Evolutionary conservation across 768 basidiomycete species (phyloP), one percentile per base, ranked within the genome.

Genomic region (Udeniomyces megalosporus): DNA sequence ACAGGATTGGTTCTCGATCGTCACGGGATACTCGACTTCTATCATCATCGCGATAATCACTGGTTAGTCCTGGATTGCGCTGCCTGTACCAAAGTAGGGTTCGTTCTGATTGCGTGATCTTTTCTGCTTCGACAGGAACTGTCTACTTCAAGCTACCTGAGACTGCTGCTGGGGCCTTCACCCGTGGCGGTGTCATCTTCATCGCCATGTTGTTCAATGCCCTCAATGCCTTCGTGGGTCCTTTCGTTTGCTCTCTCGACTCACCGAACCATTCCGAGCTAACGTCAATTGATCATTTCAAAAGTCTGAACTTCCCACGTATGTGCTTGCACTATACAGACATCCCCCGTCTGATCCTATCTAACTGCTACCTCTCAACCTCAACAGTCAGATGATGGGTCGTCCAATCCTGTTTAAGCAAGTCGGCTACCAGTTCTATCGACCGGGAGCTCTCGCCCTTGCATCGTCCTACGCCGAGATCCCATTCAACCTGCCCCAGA

Each of bases 111-210:
- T 11, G 10, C 17, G 42, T 48, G 78, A 86, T n/a, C n/a, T n/a
- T n/a, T 42, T 17, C 38, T 8, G 38, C 17, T 17, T 17, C 38
- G 45, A 76, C 85, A 66, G 88, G 88, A 31, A 81, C 79, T 14
- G 81, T 84, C 8, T 93, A 81, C 76, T 81, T 82, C 68, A 80
- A 84, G 51, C 79, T 85, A 48, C 85, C 87, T 1, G 67, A 78
- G 14, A 84, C 85, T 0, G 80, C 89, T 3, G 78, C 79, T 38
- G 89, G 90, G 34, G 87, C 84, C 0, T 93, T 93, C 75, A 89
- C 88, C 29, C 81, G 89, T 64, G 88, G 87, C 49, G 79, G 85
- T 73, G 81, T 88, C 35, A 80, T 92, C 56, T 90, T 91, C 71
- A 83, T 70, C 35, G 80, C 73, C 24, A 71, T 75, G 60, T 46